phyloP scores from a whole-genome alignment of 2,329 filamentous ascomycete species.

The Ophiostoma montium region DNA sequence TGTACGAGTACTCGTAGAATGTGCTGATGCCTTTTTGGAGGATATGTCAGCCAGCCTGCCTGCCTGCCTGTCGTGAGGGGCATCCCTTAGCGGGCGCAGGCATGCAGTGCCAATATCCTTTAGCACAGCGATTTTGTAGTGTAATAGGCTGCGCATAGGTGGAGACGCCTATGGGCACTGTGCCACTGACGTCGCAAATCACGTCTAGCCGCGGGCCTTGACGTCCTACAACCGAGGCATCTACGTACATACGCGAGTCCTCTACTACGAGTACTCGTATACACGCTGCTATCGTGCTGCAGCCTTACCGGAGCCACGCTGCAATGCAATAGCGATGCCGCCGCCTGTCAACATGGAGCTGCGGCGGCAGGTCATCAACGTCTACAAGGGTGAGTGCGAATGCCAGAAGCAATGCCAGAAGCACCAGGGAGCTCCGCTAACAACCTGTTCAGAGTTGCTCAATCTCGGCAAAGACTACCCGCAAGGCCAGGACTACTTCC shows the following conservation, averaged over 20 bases:
- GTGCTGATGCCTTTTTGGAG: too few species aligned
- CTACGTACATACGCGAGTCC: neutral
- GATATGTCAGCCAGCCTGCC: neutral
- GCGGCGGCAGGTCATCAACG: conserved; percentile 62
- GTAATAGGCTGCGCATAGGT: neutral
- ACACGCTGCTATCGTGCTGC: neutral
- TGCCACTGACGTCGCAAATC: neutral
- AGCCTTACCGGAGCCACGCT: neutral
- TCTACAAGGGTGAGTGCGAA: conserved; percentile 63
- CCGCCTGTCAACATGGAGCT: conserved; percentile 39
- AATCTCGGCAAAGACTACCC: conserved; percentile 79
- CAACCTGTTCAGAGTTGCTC: conserved; percentile 52
- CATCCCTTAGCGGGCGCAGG: neutral
- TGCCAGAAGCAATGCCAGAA: too few species aligned
- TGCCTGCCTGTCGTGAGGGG: neutral
- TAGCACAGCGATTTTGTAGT: too few species aligned
- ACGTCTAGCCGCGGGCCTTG: neutral
- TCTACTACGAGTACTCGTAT: neutral
- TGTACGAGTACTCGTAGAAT: too few species aligned
- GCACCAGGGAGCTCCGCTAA: too few species aligned
- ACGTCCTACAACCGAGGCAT: neutral
- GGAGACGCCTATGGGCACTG: neutral
- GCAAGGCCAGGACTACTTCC: conserved; percentile 67
- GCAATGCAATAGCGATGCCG: conserved; percentile 14
- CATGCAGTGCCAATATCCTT: neutral